Evolutionary conservation across 805 yeast species (phyloP).

Genomic region (Starmerella tilneyi): DNA sequence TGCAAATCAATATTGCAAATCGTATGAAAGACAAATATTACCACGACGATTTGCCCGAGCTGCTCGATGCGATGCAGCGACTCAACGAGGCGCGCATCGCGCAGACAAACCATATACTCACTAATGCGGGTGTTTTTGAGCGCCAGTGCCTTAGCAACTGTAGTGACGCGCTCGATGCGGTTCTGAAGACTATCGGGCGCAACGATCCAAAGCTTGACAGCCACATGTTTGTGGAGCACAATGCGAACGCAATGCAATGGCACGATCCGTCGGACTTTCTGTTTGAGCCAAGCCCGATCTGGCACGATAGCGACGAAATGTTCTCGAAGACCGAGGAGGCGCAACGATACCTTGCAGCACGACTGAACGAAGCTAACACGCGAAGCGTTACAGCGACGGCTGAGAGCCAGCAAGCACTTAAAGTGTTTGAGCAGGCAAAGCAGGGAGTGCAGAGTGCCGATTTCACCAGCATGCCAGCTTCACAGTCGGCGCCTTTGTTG

Average conservation of each 20-base stretch:
- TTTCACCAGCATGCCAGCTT: conserved; percentile 27
- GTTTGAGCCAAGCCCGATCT: conserved; percentile 78
- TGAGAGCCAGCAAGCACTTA: conserved; percentile 19
- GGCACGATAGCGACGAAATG: conserved; percentile 90
- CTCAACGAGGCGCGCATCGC: conserved; percentile 69
- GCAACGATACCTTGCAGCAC: conserved; percentile 31
- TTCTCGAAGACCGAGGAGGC: conserved; percentile 39
- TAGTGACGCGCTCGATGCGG: conserved; percentile 37
- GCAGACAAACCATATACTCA: conserved; percentile 58
- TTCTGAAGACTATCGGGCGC: conserved; percentile 49
- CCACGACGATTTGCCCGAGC: conserved; percentile 87
- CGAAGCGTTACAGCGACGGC: conserved; percentile 26
- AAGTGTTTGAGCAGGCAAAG: conserved; percentile 35
- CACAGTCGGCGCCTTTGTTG: conserved; percentile 32
- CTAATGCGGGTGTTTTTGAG: conserved; percentile 52
- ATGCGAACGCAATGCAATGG: conserved; percentile 48
- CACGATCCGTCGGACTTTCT: conserved; percentile 75
- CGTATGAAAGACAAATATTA: conserved; percentile 84
- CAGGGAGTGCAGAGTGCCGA: conserved; percentile 23
- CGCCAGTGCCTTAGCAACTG: conserved; percentile 39
- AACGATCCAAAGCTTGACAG: conserved; percentile 69
- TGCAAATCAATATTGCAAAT: conserved; percentile 74
- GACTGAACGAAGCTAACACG: conserved; percentile 33
- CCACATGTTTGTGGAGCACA: conserved; percentile 88
- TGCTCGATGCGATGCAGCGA: conserved; percentile 73